Evolutionary conservation across 225 moss, liverwort and hornwort genomes (phyloP), one percentile per base, ranked within the genome.

Genomic region (Sphagnum contortum): DNA sequence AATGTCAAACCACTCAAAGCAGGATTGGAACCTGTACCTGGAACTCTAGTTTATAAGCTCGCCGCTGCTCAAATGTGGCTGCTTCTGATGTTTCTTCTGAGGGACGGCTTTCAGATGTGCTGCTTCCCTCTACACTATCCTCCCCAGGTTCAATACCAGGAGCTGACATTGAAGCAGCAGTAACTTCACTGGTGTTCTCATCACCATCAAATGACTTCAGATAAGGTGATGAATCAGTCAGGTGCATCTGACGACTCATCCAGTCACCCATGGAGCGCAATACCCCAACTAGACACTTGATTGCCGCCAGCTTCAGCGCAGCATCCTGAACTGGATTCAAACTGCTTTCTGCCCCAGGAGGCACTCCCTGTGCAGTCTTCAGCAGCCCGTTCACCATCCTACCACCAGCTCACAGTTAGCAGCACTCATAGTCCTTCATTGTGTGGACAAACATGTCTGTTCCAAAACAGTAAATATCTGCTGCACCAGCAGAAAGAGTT

Each of bases 381-480:
- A 99, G 86, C 49, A 99, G 72, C 59, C 98, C 93, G 73, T 99
- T 99, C 2, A 99, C 98, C 93, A 99, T 86, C 79, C 98, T 99
- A 91, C 81, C 49, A 4, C 13, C 12, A 4, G 3, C 9, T 3
- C 48, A 3, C 61, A 9, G 9, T 48, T 4, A 48, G 61, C 48
- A 9, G 45, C 11, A 63, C 12, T 12, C 5, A 4, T 44, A 29
- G 47, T 44, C 5, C 9, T 56, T 56, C 29, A 29, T 29, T 29
- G 29, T 29, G 55, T 56, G 55, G n/a, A 56, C 55, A 1, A 9
- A 56, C 55, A 56, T 56, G 55, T 29, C 29, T 29, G 29, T 29
- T 29, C 29, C 29, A 29, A 29, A 29, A 29, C 29, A 29, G 29
- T 29, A 29, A 29, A 29, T 29, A 29, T 29, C 29, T 29, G 29